Percentiles rank a stretch among this genome's conserved stretches.
Evolutionary conservation across 805 yeast genomes (phyloP).

Genomic region (Pichia phayaonensis): DNA sequence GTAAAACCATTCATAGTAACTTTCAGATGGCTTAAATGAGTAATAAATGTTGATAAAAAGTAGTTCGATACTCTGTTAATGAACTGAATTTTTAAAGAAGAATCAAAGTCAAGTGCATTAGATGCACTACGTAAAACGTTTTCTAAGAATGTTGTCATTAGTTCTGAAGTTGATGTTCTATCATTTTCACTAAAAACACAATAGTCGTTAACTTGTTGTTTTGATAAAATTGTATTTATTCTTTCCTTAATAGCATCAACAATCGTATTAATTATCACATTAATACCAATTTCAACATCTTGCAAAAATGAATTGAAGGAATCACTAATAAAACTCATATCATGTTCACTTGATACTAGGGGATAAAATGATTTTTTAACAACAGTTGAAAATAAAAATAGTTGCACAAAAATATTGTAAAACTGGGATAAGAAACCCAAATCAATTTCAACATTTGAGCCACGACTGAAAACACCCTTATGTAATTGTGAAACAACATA

Average conservation of each 20-base stretch:
- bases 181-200: constrained; percentile 32
- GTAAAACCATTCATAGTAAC: constrained; percentile 80
- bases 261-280: constrained; percentile 54
- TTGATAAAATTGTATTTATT: constrained; percentile 42
- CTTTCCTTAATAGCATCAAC: constrained; percentile 45
- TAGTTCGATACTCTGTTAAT: constrained; percentile 17
- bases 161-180: constrained; percentile 66
- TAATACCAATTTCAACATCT: constrained; percentile 51
- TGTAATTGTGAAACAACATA: constrained; percentile 24
- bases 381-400: constrained; percentile 61
- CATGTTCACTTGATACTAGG: constrained; percentile 34
- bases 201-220: constrained; percentile 61
- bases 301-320: constrained; percentile 23
- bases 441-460: constrained; percentile 8
- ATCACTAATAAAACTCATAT: constrained; percentile 13
- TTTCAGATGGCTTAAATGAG: constrained; percentile 66
- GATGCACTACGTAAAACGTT: constrained; percentile 34
- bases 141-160: constrained; percentile 42
- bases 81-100: constrained; percentile 17
- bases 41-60: constrained; percentile 46
- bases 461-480: constrained; percentile 21
- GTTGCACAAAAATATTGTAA: constrained; percentile 21
- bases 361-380: constrained; percentile 73
- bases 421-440: constrained; percentile 19
- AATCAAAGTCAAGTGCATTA: constrained; percentile 23